Evolutionary conservation across 371 early-diverging fungal genomes (phyloP), one percentile per base, ranked within the genome.

Genomic region (Catenaria anguillulae): DNA sequence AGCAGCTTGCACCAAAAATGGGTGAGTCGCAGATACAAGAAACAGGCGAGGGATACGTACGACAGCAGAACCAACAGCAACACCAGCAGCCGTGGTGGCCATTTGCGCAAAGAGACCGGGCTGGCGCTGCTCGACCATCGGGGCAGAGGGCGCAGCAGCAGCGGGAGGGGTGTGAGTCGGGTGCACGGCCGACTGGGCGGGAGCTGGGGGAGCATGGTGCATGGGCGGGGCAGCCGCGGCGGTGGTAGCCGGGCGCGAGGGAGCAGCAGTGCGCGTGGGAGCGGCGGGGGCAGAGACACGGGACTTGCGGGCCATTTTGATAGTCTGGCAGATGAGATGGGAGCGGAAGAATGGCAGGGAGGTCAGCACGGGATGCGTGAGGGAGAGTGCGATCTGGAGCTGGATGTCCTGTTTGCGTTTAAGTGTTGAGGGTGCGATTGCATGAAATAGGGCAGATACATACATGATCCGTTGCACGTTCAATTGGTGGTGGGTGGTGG

Each of bases 51-150:
- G n/a, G n/a, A n/a, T n/a, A 64, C 85, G 86, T 55, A 87, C 89
- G 33, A 86, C 82, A 35, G 90, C 83, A 36, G 82, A 81, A 65
- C 92, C 93, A 31, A 92, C 86, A 62, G 92, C 95, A 58, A 92
- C 92, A 74, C 91, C 91, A 60, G 88, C 95, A 45, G 92, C 95
- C 31, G 91, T 92, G 24, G 90, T 75, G 31, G 91, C 92, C 88
- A 90, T 85, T 67, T 89, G 87, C 54, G 84, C 88, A 70, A 91
- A 85, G 56, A 93, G 67, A 60, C 92, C 79, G 12, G 82, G 82
- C 67, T 81, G 77, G 65, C 69, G 70, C 60, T 34, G 52, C 52
- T 8, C 52, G 15, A 19, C 24, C 29, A 19, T 31, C 0, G 55
- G 59, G n/a, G 60, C 35, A 2, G 70, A n/a, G 62, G 46, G 52